A percentile compares a stretch with the other conserved stretches of the same genome.
Conservation (phyloP, 1,284 basidiomycete genomes). For the Ustilago vetiveriae region DNA sequence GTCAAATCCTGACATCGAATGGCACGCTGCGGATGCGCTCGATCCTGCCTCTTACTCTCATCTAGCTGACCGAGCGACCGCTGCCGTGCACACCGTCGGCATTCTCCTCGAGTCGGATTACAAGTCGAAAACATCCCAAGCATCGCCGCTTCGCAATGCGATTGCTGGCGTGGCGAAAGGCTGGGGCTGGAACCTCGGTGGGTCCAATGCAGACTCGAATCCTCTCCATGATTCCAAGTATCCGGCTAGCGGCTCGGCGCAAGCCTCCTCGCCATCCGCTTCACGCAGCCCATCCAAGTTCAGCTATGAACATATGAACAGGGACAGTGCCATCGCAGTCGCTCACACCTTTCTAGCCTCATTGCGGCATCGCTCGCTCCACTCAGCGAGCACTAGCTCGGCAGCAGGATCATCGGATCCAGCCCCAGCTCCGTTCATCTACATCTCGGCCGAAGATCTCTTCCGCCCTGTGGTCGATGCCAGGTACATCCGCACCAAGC, state of each 20-base stretch:
- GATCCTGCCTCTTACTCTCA: slow-evolving; percentile 78
- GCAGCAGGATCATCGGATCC: not conserved
- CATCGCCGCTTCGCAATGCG: slow-evolving; percentile 33
- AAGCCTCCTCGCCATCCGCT: slow-evolving; percentile 2
- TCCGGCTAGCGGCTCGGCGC: not conserved
- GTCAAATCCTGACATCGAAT: slow-evolving; percentile 62
- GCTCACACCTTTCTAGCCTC: slow-evolving; percentile 69
- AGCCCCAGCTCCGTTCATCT: slow-evolving; percentile 78
- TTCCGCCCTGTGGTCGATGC: slow-evolving; percentile 85
- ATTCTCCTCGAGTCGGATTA: slow-evolving; percentile 86
- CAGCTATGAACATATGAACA: slow-evolving; percentile 82
- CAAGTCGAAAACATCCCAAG: slow-evolving; percentile 70
- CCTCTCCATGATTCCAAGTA: slow-evolving; percentile 48
- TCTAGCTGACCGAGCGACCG: slow-evolving; percentile 75
- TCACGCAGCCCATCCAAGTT: slow-evolving; percentile 4
- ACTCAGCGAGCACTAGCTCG: slow-evolving; percentile 1
- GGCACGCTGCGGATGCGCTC: slow-evolving; percentile 72
- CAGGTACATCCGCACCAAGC: slow-evolving; percentile 87
- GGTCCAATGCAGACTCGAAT: slow-evolving; percentile 57
- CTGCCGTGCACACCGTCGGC: slow-evolving; percentile 94
- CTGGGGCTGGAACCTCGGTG: slow-evolving; percentile 67
- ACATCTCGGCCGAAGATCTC: slow-evolving; percentile 92
- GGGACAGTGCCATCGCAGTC: slow-evolving; percentile 72
- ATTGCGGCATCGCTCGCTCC: slow-evolving; percentile 23
- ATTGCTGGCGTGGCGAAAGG: slow-evolving; percentile 57